phyloP scores from a whole-genome alignment of 768 basidiomycete genomes.

The Suillus fuscotomentosus region DNA sequence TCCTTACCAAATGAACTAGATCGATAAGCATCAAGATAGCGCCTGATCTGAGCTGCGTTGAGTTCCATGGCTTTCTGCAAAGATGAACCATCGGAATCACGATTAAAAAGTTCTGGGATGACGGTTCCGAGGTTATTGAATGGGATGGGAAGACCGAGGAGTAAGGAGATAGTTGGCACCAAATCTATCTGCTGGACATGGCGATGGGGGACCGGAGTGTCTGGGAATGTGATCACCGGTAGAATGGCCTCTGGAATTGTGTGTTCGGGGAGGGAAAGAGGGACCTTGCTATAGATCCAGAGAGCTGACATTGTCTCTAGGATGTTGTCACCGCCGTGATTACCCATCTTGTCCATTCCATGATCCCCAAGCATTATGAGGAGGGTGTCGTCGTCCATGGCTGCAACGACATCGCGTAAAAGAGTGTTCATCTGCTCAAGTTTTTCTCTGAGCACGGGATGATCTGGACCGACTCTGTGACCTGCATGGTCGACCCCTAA shows the following conservation, averaged over 20 bases:
- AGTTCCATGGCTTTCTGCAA: conserved; percentile 62
- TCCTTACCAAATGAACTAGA: conserved; percentile 68
- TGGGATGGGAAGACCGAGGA: conserved; percentile 91
- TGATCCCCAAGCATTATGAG: conserved; percentile 94
- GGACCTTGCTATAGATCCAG: conserved; percentile 90
- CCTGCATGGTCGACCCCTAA: conserved; percentile 97
- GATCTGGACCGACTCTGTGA: conserved; percentile 89
- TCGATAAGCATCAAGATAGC: conserved; percentile 78
- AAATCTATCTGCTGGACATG: conserved; percentile 92
- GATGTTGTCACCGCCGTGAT: conserved; percentile 90
- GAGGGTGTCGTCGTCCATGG: conserved; percentile 83
- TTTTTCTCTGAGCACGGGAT: conserved; percentile 83
- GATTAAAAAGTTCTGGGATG: conserved; percentile 89
- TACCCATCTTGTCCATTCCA: conserved; percentile 93
- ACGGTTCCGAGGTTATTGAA: conserved; percentile 92
- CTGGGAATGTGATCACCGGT: conserved; percentile 60
- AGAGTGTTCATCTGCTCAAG: conserved; percentile 86
- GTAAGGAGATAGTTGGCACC: conserved; percentile 81
- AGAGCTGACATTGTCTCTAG: conserved; percentile 83
- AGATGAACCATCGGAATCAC: conserved; percentile 28
- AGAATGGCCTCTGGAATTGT: conserved; percentile 50
- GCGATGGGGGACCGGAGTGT: conserved; percentile 51
- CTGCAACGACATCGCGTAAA: conserved; percentile 65
- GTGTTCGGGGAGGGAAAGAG: conserved; percentile 36
- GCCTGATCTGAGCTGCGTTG: conserved; percentile 74